A percentile compares a stretch with the other conserved stretches of the same genome.
Evolutionary conservation across 176 grass and related monocot species (phyloP).

Genomic region (Themeda triandra): DNA sequence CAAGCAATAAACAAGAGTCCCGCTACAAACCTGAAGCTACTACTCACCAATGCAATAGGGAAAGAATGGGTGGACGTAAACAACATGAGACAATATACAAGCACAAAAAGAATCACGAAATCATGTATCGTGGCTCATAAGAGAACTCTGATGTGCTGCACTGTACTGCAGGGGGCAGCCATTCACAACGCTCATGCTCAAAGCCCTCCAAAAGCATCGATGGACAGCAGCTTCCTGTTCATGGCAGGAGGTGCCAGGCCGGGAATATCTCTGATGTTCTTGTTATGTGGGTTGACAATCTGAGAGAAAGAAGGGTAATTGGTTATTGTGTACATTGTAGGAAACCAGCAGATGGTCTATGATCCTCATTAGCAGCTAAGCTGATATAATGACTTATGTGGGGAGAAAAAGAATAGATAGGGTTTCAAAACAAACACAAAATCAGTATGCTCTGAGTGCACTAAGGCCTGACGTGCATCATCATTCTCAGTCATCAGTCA

Average conservation of each 20-base stretch:
- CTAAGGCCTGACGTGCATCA: neutral
- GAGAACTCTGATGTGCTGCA: neutral
- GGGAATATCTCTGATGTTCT: constrained; percentile 84
- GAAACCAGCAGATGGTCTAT: neutral
- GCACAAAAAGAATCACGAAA: constrained; percentile 47
- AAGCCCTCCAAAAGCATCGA: constrained; percentile 16
- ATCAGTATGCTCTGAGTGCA: neutral
- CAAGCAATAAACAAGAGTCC: constrained; percentile 10
- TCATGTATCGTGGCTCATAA: neutral
- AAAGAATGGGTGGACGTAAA: constrained; percentile 35
- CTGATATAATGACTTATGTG: neutral
- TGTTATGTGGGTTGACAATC: constrained; percentile 92
- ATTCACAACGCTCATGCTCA: constrained; percentile 37
- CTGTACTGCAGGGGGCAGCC: neutral
- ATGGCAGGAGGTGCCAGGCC: constrained; percentile 93
- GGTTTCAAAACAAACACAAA: neutral
- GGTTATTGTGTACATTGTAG: neutral
- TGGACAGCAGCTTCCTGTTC: constrained; percentile 68
- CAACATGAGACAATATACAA: constrained; percentile 48
- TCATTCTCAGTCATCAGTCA: neutral
- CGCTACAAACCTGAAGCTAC: constrained; percentile 29
- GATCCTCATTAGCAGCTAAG: neutral
- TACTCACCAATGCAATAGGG: constrained; percentile 1
- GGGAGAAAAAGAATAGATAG: neutral
- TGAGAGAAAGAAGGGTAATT: constrained; percentile 21